phyloP scores from a whole-genome alignment of 2,329 filamentous ascomycete genomes.

The Fusarium sp. region DNA sequence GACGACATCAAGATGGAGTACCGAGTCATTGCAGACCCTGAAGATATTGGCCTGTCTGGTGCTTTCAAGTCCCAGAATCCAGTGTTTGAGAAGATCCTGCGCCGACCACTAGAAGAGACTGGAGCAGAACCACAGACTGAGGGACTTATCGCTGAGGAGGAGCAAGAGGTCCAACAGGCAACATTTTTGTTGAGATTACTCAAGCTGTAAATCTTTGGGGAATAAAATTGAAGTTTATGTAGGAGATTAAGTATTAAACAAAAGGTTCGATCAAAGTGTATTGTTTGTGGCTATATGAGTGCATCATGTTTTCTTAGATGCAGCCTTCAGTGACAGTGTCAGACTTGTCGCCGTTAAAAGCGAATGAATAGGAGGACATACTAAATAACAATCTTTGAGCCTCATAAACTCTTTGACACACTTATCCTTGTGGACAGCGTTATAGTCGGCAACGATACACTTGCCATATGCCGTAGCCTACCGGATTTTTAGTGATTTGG shows the following conservation, averaged over 20 bases:
- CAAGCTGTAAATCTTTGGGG: slow-evolving; percentile 65
- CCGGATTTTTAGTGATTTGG: slow-evolving; percentile 2
- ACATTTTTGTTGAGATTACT: slow-evolving; percentile 81
- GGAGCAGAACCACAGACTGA: slow-evolving; percentile 37
- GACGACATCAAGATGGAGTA: slow-evolving; percentile 98
- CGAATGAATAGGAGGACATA: slow-evolving; percentile 55
- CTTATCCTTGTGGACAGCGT: slow-evolving; percentile 89
- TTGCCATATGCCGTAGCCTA: slow-evolving; percentile 89
- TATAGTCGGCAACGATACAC: slow-evolving; percentile 91
- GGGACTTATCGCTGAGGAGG: slow-evolving; percentile 78
- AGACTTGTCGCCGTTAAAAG: background rate
- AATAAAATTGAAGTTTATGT: background rate
- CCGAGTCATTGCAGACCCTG: slow-evolving; percentile 80
- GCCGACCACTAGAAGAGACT: slow-evolving; percentile 74
- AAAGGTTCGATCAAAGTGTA: slow-evolving; percentile 15
- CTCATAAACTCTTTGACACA: slow-evolving; percentile 86
- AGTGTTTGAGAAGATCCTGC: slow-evolving; percentile 79
- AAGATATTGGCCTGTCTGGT: slow-evolving; percentile 75
- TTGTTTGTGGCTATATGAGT: background rate
- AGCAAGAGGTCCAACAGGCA: slow-evolving; percentile 86
- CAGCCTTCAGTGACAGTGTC: slow-evolving; percentile 33
- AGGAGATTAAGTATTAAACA: slow-evolving; percentile 17
- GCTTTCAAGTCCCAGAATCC: slow-evolving; percentile 75
- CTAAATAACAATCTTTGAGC: slow-evolving; percentile 88
- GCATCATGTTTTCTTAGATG: slow-evolving; percentile 43